Conservation (phyloP, 1,284 basidiomycete genomes). For the Ustilago trichophora region DNA sequence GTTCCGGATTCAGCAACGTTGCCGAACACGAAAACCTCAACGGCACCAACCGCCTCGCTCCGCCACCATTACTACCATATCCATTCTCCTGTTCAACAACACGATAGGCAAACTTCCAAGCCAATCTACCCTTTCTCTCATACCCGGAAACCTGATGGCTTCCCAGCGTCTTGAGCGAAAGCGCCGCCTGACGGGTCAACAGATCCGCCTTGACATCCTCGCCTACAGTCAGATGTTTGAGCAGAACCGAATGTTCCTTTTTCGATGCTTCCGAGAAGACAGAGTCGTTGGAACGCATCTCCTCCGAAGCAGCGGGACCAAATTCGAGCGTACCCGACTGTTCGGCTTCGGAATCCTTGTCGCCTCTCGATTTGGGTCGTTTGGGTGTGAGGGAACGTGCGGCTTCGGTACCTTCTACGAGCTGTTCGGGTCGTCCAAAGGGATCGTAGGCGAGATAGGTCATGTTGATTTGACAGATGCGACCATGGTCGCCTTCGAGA, state of each 20-base stretch:
- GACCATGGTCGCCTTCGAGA: conserved; percentile 45
- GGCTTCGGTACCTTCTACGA: conserved; percentile 24
- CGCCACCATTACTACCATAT: conserved; percentile 1
- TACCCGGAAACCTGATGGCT: conserved; percentile 50
- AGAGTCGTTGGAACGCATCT: background rate
- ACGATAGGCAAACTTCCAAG: conserved; percentile 54
- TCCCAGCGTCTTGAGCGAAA: conserved; percentile 43
- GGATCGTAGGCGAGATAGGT: conserved; percentile 57
- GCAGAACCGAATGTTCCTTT: conserved; percentile 24
- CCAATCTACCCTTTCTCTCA: conserved; percentile 51
- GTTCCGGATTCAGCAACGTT: conserved; percentile 49
- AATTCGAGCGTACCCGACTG: conserved; percentile 47
- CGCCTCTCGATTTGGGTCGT: conserved; percentile 38
- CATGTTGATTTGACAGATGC: conserved; percentile 34
- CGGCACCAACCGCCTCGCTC: conserved; percentile 23
- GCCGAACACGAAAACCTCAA: conserved; percentile 54
- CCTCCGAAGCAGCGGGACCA: conserved; percentile 12
- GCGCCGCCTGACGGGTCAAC: conserved; percentile 51
- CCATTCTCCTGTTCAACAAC: too few relatives aligned
- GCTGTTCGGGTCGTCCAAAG: conserved; percentile 50
- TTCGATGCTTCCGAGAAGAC: too few relatives aligned
- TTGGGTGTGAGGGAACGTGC: conserved; percentile 25
- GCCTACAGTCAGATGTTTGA: conserved; percentile 54
- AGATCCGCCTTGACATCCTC: conserved; percentile 55
- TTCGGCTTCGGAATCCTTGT: conserved; percentile 43